Evolutionary conservation across 2,329 filamentous ascomycete species (phyloP).

Genomic region (Knoxdaviesia capensis): DNA sequence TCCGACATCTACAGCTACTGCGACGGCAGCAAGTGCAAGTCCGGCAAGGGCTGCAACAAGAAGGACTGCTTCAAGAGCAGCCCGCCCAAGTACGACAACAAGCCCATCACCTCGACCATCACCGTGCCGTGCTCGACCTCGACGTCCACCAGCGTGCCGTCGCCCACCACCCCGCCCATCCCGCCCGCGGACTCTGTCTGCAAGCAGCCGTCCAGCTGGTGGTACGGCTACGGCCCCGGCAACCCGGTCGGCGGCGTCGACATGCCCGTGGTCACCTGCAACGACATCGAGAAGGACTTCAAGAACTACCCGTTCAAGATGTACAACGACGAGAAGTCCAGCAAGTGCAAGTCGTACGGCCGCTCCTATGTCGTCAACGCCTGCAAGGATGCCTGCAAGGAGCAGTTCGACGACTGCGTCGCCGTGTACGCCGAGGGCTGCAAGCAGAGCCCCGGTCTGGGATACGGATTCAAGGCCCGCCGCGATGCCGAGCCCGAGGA

Average conservation of each 20-base stretch:
- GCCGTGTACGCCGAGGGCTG: slow-evolving; percentile 28
- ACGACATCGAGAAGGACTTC: slow-evolving; percentile 24
- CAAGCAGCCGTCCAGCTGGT: slow-evolving; percentile 30
- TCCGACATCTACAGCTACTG: slow-evolving; percentile 23
- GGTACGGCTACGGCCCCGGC: slow-evolving; percentile 47
- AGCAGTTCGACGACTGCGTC: slow-evolving; percentile 27
- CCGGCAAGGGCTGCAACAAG: slow-evolving; percentile 18
- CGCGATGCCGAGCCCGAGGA: slow-evolving; percentile 11
- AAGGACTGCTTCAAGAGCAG: slow-evolving; percentile 19
- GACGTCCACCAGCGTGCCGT: slow-evolving; percentile 12
- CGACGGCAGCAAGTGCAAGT: slow-evolving; percentile 13
- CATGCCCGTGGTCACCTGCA: slow-evolving; percentile 32
- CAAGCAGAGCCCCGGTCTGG: slow-evolving; percentile 11
- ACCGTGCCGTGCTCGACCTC: slow-evolving; percentile 14
- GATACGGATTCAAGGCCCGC: slow-evolving; percentile 12
- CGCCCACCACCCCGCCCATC: slow-evolving; percentile 15
- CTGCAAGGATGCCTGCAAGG: slow-evolving; percentile 31
- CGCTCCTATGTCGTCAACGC: slow-evolving; percentile 16
- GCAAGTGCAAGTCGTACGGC: slow-evolving; percentile 22
- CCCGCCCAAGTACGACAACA: slow-evolving; percentile 16
- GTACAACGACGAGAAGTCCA: slow-evolving; percentile 22
- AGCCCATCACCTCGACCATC: slow-evolving; percentile 15
- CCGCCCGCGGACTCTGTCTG: slow-evolving; percentile 31
- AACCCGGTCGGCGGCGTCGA: slow-evolving; percentile 31
- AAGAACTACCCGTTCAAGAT: slow-evolving; percentile 26